Evolutionary conservation across 768 basidiomycete genomes (phyloP).

Genomic region (Melanogaster broomeanus): DNA sequence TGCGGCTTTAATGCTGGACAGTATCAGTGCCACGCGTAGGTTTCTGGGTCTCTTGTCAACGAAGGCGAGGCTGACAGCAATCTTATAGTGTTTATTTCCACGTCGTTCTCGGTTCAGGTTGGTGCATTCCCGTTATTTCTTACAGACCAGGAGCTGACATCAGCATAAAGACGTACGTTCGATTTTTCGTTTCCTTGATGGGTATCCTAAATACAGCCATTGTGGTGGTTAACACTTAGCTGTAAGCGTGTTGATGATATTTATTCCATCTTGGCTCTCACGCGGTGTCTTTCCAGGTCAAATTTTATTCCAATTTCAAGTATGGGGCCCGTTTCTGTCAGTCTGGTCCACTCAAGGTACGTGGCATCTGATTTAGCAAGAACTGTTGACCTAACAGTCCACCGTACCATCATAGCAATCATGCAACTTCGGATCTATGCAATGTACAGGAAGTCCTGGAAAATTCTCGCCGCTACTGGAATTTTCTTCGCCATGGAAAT

Average conservation of each 20-base stretch:
- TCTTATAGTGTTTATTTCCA: slow-evolving; percentile 2
- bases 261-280: background rate
- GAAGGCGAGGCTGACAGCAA: background rate
- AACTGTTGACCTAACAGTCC: background rate
- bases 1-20: slow-evolving; percentile 1
- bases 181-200: background rate
- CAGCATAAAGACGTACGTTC: background rate
- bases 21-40: slow-evolving; percentile 4
- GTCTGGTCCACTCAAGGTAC: slow-evolving; percentile 8
- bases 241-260: background rate
- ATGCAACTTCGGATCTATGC: slow-evolving; percentile 11
- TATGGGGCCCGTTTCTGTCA: slow-evolving; percentile 4
- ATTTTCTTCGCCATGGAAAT: slow-evolving; percentile 2
- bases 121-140: background rate
- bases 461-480: background rate
- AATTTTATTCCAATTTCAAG: slow-evolving; percentile 7
- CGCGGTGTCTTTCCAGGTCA: background rate
- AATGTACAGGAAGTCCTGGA: slow-evolving; percentile 9
- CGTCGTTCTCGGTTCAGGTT: slow-evolving; percentile 6
- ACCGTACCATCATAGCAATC: background rate
- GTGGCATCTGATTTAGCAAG: background rate
- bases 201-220: background rate
- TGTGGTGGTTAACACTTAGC: background rate
- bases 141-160: background rate
- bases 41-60: background rate